Evolutionary conservation across 768 basidiomycete species (phyloP).

Genomic region (Mycena rebaudengoi): DNA sequence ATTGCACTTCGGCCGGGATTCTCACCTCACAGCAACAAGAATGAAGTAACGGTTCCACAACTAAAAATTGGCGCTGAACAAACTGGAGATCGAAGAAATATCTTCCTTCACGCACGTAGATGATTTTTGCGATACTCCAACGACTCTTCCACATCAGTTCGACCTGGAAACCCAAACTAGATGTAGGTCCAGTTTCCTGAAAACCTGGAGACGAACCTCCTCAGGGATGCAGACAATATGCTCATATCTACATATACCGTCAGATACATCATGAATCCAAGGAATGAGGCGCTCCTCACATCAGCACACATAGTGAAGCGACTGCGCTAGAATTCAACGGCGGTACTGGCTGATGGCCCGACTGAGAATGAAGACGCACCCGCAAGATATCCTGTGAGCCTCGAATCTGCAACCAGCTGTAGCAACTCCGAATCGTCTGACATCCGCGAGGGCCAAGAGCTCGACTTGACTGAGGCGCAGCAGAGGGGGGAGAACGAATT

Average conservation of each 20-base stretch:
- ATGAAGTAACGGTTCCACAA: conserved; percentile 17
- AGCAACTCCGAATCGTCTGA: not conserved
- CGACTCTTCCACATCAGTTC: conserved; percentile 11
- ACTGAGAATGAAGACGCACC: not conserved
- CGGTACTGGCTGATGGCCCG: not conserved
- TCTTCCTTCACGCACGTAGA: conserved; percentile 11
- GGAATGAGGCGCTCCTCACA: not conserved
- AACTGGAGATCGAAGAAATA: no score
- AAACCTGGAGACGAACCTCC: not conserved
- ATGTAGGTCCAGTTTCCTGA: no score
- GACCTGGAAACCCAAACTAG: not conserved
- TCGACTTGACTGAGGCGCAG: no score
- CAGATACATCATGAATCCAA: not conserved
- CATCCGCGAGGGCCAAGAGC: no score
- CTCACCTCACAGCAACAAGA: conserved; percentile 1
- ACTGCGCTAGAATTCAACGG: not conserved
- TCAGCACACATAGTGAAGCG: not conserved
- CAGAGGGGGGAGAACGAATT: no score
- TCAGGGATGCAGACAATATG: not conserved
- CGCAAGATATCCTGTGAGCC: conserved; percentile 13
- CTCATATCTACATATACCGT: not conserved
- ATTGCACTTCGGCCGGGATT: no score
- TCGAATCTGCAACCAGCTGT: conserved; percentile 8
- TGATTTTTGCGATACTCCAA: conserved; percentile 2
- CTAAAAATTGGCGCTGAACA: not conserved